phyloP scores from a whole-genome alignment of 2,329 filamentous ascomycete genomes.

The Volutella citrinella region DNA sequence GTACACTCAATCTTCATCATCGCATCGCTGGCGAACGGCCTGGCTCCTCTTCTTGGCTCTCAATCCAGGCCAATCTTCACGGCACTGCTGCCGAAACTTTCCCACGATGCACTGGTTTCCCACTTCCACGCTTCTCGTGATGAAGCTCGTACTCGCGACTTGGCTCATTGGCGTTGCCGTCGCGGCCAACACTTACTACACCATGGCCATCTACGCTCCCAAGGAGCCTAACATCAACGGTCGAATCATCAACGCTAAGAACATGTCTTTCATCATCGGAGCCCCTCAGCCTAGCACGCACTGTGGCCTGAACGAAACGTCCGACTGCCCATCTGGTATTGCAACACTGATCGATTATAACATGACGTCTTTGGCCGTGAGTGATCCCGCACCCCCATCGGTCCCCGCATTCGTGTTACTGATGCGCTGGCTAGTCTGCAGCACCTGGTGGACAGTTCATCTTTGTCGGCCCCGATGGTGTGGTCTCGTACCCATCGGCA shows the following conservation, averaged over 20 bases:
- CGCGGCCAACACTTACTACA: constrained; percentile 18
- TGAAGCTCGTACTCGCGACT: constrained; percentile 10
- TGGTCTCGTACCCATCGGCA: constrained; percentile 52
- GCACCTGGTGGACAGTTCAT: constrained; percentile 64
- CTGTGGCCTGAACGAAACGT: constrained; percentile 17
- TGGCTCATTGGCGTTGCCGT: constrained; percentile 2
- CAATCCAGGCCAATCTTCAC: too few species aligned
- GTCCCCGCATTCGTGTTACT: not conserved
- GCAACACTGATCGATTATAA: constrained; percentile 25
- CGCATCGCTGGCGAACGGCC: too few species aligned
- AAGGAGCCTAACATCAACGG: constrained; percentile 16
- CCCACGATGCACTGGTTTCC: not conserved
- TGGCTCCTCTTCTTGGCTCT: too few species aligned
- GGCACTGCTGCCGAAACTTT: not conserved
- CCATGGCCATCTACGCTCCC: constrained; percentile 24
- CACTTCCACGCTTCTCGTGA: constrained; percentile 2
- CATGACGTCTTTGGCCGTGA: constrained; percentile 27
- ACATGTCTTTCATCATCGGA: constrained; percentile 27
- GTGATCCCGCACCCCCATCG: not conserved
- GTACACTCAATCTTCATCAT: not conserved
- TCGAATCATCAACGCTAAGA: constrained; percentile 25
- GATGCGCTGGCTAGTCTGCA: constrained; percentile 33
- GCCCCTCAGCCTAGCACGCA: constrained; percentile 22
- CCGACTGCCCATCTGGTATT: constrained; percentile 24
- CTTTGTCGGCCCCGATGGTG: constrained; percentile 53